These are phyloP conservation scores for Pythium utonaiense DNA, from an alignment of 352 stramenopile species.

Conservation along the genomic window DNA sequence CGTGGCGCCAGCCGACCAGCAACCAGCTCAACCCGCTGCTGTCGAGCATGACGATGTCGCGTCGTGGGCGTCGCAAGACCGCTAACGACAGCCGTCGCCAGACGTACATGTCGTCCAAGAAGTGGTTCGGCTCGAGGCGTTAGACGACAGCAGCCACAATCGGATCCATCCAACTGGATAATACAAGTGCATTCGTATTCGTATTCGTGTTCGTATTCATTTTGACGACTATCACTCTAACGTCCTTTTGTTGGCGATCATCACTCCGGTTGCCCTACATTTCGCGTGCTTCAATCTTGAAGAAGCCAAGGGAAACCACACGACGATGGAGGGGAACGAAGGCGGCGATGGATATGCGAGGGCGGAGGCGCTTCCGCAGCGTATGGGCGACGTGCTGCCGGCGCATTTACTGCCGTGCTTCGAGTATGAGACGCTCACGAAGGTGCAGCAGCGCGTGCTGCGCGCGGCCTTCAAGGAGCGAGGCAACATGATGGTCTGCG, in stretches of 20 bases:
- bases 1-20: constrained; percentile 60
- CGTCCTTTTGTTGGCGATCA: constrained; percentile 24
- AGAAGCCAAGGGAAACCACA: constrained; percentile 2
- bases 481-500: constrained; percentile 41
- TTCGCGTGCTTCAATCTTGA: background rate
- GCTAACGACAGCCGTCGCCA: constrained; percentile 65
- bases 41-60: constrained; percentile 67
- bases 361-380: constrained; percentile 3
- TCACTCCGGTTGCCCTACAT: constrained; percentile 33
- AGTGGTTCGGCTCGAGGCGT: constrained; percentile 1
- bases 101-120: constrained; percentile 42
- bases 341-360: background rate
- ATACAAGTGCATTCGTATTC: background rate
- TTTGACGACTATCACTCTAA: constrained; percentile 46
- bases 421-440: constrained; percentile 37
- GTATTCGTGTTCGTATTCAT: no score
- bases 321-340: constrained; percentile 1
- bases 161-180: background rate
- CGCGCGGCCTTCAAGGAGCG: constrained; percentile 25
- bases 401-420: constrained; percentile 38
- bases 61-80: constrained; percentile 53
- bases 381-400: constrained; percentile 33
- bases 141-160: background rate
- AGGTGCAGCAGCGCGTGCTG: constrained; percentile 41
- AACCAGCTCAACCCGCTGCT: constrained; percentile 56